Base-by-base conservation (phyloP, 2,329 filamentous ascomycete species). In the Colletotrichum magnum region DNA sequence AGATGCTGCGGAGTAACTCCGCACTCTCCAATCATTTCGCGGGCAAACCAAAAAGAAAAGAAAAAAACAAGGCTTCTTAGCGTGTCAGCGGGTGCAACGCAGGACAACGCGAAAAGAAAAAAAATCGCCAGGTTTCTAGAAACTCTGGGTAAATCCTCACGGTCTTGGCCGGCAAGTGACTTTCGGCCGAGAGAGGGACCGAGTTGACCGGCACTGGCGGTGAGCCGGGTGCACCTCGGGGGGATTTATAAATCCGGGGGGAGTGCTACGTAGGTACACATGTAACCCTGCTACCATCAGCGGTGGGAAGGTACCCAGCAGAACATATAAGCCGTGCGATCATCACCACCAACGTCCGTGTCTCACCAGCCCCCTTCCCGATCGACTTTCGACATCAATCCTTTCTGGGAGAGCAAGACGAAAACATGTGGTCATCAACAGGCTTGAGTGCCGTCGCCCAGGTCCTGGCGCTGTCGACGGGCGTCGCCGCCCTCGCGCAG, bases 191-290 rank as follows among this genome's bases (percentile, higher is more conserved):
- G 41, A 26, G 43, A 51, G 21, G 13, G 21, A 13, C 53, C n/a
- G 59, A 41, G 51, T 43, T 21, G 50, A 47, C 26, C 24, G 50
- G 39, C 26, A 58, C 52, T 43, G 15, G 61, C 61, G 61, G 53
- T 64, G 61, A 52, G 47, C 24, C 61, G 61, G 61, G 10, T 52
- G 32, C 53, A 58, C 61, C 18, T 58, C 61, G 61, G 61, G 61
- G 47, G 13, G 18, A 51, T 50, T 41, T 45, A 58, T 52, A 36
- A 45, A 16, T 54, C 61, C 53, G 45, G 26, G 28, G 24, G 3
- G 21, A 24, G 3, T 43, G 18, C 32, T 43, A 43, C 28, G 39
- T 45, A 64, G 32, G 32, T 10, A 36, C 32, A 16, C 28, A 32
- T 21, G 51, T 64, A 51, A 50, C n/a, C 45, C 15, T 18, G 21